These are phyloP conservation scores for Urostyla sp. DNA, from an alignment of 73 alveolate species.

Conservation along the genomic window DNA sequence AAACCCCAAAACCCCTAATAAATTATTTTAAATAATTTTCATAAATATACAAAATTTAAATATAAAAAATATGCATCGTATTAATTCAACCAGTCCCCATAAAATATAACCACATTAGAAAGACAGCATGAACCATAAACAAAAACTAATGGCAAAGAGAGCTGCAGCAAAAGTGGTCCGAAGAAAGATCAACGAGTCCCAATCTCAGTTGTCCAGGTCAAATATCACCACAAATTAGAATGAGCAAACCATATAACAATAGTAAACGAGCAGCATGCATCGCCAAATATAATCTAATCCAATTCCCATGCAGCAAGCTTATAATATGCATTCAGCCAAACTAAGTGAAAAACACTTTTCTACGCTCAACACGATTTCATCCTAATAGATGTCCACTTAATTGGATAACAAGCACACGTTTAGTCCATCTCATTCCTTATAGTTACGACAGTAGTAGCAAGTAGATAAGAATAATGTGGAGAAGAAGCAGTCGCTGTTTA, in stretches of 20 bases:
- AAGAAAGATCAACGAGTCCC: constrained; percentile 48
- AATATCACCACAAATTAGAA: constrained; percentile 13
- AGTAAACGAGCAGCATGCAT: neutral
- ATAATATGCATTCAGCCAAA: too few species aligned
- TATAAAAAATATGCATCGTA: constrained; percentile 34
- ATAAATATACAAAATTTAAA: constrained; percentile 11
- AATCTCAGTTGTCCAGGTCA: constrained; percentile 33
- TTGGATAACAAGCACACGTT: too few species aligned
- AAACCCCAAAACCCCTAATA: neutral
- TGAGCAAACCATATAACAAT: constrained; percentile 8
- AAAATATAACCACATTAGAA: constrained; percentile 49
- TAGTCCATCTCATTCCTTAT: too few species aligned
- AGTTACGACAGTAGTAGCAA: too few species aligned
- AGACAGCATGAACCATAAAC: constrained; percentile 33
- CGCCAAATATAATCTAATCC: constrained; percentile 1
- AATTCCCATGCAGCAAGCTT: neutral
- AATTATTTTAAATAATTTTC: neutral
- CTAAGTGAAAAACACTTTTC: too few species aligned
- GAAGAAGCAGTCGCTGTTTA: too few species aligned
- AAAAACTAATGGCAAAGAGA: constrained; percentile 47
- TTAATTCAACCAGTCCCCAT: constrained; percentile 49
- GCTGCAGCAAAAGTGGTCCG: constrained; percentile 62
- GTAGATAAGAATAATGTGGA: too few species aligned
- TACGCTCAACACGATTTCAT: too few species aligned
- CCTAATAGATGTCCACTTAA: too few species aligned